Base-by-base conservation (phyloP, 2,329 filamentous ascomycete genomes). In the Diaporthe citriasiana region DNA sequence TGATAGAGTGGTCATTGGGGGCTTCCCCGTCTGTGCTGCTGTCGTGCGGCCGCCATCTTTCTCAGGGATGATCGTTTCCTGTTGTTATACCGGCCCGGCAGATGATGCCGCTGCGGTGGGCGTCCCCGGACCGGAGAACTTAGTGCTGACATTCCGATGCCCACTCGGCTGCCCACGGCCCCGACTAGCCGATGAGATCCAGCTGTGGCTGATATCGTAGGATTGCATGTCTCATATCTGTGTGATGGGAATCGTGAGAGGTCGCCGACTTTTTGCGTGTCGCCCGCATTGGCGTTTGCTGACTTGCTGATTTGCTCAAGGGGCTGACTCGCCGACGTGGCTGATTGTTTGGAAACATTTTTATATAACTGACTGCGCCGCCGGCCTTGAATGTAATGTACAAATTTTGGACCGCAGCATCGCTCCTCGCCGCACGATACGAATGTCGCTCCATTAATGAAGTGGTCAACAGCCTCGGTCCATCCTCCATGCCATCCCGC, bases 21-120 rank as follows among this genome's bases (percentile, higher is more conserved):
- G 30, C 22, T 33, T 38, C n/a, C 30, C 42, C 45, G 35, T 17
- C 30, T 13, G 45, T 66, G 60, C 45, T 38, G 22, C 22, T 25
- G 13, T 25, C 17, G 60, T 35, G 60, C 60, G 27, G 60, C 60
- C 42, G 60, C 30, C 8, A 2, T 19, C 30, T 9, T 35, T 35
- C 60, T 35, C 60, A 66, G 60, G 30, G 60, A 53, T 40, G 12
- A 38, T 66, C 60, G 42, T 27, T 66, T 47, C 45, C 42, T 4
- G 9, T 17, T 9, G 30, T 38, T 3, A 6, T 38, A 33, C 30
- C 45, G 60, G 45, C 45, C 60, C 60, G 60, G 60, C 22, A 51
- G 6, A 51, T 51, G 22, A 17, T 66, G 63, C 30, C 45, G 63
- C 45, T 35, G 63, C 33, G 63, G 63, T 50, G 42, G 5, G 25